Base-by-base conservation (phyloP, 352 stramenopile genomes). In the Saprolegnia diclina region DNA sequence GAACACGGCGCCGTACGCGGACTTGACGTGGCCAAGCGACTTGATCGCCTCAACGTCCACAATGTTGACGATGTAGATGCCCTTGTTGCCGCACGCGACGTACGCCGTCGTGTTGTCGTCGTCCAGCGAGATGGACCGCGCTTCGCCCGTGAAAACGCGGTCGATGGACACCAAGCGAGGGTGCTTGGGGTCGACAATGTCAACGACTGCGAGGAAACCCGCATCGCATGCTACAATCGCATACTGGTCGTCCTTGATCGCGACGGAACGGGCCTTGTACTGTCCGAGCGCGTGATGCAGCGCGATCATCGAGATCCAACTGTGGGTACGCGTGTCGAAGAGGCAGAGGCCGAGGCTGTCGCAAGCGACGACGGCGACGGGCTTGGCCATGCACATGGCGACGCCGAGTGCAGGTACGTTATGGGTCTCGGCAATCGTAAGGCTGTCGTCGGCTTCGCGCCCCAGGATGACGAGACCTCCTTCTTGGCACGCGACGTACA, bases 401-500 rank as follows among this genome's bases (percentile, higher is more conserved):
- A 69, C 42, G 45, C 53, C 63, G 21, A 69, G 29, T 14, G 63
- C 63, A 7, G 50, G 29, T 18, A 69, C 46, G 53, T 59, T 61
- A 45, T 37, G 50, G 2, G 46, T 52, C 5, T 61, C 44, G 6
- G 29, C 53, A 14, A 62, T 24, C n/a, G 21, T 5, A 22, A 69
- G 22, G 53, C 4, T 26, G 53, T 57, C 26, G 50, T 38, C 26
- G 50, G 35, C 52, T 59, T 57, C n/a, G n/a, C 59, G 32, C 10
- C n/a, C 5, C 32, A 69, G 44, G 0, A 69, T 24, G 37, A 21
- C 54, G 19, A 69, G 46, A 6, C 63, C 63, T 13, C 63, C 63
- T n/a, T 59, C 37, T 18, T 69, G 63, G 21, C 63, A 69, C n/a
- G 63, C 63, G 6, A 69, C 63, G 38, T 69, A 69, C 26, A 61